Evolutionary conservation across 192 early-diverging fungal genomes (phyloP).

Genomic region (Backusella liffmaniae): DNA sequence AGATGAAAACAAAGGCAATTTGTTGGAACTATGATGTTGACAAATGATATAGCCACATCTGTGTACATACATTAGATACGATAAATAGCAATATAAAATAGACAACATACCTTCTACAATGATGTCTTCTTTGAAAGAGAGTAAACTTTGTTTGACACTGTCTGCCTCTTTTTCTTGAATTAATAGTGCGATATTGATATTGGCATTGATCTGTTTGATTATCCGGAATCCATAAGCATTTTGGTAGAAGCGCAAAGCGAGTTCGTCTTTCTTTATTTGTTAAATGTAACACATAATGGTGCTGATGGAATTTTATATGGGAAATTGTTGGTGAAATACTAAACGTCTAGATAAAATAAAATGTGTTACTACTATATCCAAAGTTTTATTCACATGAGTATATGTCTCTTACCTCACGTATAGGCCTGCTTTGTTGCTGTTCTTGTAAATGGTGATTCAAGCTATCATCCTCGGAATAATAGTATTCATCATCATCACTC

Average conservation of each 20-base stretch:
- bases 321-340: constrained; percentile 3
- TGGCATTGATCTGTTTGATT: constrained; percentile 25
- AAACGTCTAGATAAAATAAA: constrained; percentile 13
- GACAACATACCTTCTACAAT: constrained; percentile 30
- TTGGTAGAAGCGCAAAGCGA: constrained; percentile 15
- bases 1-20: constrained; percentile 20
- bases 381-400: not conserved
- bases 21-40: constrained; percentile 23
- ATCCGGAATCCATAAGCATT: constrained; percentile 25
- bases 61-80: not conserved
- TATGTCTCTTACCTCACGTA: not conserved
- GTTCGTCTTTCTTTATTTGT: constrained; percentile 11
- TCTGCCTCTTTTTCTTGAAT: not conserved
- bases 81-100: not conserved
- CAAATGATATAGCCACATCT: constrained; percentile 31
- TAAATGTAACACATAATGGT: constrained; percentile 25
- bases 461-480: not conserved
- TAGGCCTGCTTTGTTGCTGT: not conserved
- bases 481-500: not conserved
- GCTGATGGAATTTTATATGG: constrained; percentile 10
- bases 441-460: not conserved
- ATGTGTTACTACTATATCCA: not conserved
- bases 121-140: constrained; percentile 32
- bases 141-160: constrained; percentile 26
- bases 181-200: constrained; percentile 3